Conservation (phyloP, 345 rosid species). For the Capsella bursapastoris region DNA sequence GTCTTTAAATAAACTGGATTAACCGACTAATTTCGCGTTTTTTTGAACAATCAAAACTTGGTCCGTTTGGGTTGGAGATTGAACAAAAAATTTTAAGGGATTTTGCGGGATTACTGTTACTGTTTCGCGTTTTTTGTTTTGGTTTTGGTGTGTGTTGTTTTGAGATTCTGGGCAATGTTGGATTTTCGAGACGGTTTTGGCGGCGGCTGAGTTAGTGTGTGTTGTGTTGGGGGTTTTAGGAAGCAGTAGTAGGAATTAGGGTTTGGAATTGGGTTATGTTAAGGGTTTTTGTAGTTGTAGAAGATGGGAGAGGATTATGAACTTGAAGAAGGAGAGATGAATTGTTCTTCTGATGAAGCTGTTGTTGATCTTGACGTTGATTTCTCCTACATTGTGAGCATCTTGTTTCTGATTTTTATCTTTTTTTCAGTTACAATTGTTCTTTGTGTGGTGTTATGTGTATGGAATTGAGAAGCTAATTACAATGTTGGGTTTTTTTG, state of each 20-base stretch:
- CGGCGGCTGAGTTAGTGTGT: constrained; percentile 35
- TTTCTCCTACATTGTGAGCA: constrained; percentile 81
- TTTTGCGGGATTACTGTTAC: not conserved
- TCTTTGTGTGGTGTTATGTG: not conserved
- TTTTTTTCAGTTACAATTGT: not conserved
- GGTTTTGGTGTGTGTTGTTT: not conserved
- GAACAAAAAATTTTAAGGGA: constrained; percentile 6
- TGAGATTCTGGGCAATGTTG: constrained; percentile 52
- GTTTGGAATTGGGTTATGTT: constrained; percentile 34
- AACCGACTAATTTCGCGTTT: constrained; percentile 28
- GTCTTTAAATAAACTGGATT: constrained; percentile 20
- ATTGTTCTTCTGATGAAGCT: constrained; percentile 45
- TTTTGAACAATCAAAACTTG: not conserved
- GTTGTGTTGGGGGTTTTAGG: constrained; percentile 34
- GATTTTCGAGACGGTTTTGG: constrained; percentile 61
- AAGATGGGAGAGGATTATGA: constrained; percentile 62
- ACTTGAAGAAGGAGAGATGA: constrained; percentile 82
- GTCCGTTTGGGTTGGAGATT: not conserved
- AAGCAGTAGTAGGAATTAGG: constrained; percentile 9
- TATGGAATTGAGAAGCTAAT: not conserved
- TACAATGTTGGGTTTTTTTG: constrained; percentile 16
- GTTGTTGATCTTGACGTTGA: constrained; percentile 63
- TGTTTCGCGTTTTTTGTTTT: not conserved
- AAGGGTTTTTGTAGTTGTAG: constrained; percentile 16
- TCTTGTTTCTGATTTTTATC: constrained; percentile 28